These are phyloP conservation scores for Gelatoporia subvermispora DNA, from an alignment of 768 basidiomycete species.

Conservation along the genomic window DNA sequence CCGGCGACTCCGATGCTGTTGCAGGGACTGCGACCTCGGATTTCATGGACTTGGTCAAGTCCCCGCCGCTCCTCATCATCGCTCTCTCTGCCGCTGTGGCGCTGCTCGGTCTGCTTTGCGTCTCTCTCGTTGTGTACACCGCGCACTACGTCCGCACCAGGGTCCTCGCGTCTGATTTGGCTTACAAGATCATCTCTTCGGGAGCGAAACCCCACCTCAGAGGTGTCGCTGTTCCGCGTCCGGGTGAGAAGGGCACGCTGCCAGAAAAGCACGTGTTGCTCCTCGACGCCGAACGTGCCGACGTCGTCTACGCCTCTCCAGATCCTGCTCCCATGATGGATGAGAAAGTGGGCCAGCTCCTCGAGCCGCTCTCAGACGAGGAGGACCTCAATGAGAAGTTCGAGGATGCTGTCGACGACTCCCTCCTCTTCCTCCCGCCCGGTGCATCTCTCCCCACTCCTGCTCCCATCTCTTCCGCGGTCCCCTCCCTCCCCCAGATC, in stretches of 20 bases:
- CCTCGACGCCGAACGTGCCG: conserved; percentile 1
- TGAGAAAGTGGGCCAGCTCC: no score
- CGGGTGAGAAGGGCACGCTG: not conserved
- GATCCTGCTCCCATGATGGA: not conserved
- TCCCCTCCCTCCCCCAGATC: conserved; percentile 10
- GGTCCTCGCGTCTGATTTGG: conserved; percentile 11
- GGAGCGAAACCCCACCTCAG: conserved; percentile 12
- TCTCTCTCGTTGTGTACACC: conserved; percentile 19
- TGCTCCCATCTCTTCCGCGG: no score
- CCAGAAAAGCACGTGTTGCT: conserved; percentile 15
- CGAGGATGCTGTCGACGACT: conserved; percentile 6
- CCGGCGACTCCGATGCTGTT: conserved; percentile 1
- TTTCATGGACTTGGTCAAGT: not conserved
- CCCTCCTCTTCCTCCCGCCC: conserved; percentile 11
- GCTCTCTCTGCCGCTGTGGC: conserved; percentile 16
- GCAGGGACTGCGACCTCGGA: conserved; percentile 1
- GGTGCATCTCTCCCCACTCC: conserved; percentile 2
- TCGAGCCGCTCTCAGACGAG: not conserved
- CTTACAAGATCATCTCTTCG: conserved; percentile 17
- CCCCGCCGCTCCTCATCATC: conserved; percentile 12
- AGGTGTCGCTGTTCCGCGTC: not conserved
- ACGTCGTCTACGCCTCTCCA: no score
- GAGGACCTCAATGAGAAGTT: conserved; percentile 3
- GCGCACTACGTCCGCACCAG: conserved; percentile 5
- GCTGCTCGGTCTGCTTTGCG: conserved; percentile 17